A percentile compares a stretch with the other conserved stretches of the same genome.
phyloP scores from a whole-genome alignment of 495 filamentous ascomycete genomes.

The Copromyces sp. region DNA sequence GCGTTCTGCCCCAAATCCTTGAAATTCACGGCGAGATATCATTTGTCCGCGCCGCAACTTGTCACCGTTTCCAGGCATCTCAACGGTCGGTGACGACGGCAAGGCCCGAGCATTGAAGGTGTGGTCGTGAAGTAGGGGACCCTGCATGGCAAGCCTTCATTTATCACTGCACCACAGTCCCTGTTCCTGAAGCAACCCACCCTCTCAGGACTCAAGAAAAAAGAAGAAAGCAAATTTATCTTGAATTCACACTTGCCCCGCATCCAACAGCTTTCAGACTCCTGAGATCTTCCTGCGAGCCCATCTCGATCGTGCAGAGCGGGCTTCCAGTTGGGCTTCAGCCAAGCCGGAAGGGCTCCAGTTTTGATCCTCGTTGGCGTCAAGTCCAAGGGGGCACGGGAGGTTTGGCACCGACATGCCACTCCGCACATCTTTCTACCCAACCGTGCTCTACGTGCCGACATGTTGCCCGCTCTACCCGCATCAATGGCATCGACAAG shows the following conservation, averaged over 20 bases:
- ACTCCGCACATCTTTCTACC: background rate
- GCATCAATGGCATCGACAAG: background rate
- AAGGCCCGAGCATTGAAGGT: background rate
- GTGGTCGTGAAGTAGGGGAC: background rate
- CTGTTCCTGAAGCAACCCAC: background rate
- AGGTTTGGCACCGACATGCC: background rate
- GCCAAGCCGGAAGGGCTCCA: background rate
- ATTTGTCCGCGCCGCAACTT: background rate
- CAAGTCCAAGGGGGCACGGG: background rate
- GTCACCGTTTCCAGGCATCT: background rate
- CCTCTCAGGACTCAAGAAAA: background rate
- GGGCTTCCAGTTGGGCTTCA: background rate
- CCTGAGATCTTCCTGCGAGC: background rate
- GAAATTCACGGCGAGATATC: background rate
- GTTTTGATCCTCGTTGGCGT: background rate
- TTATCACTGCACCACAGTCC: background rate
- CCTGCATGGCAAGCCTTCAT: background rate
- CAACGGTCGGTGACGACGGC: background rate
- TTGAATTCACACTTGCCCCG: background rate
- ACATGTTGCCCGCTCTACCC: background rate
- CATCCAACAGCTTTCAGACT: background rate
- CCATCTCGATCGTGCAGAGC: background rate
- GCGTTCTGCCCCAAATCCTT: background rate
- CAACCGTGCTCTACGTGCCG: background rate
- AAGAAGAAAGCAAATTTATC: background rate